Evolutionary conservation across 306 rosid genomes (phyloP).

Genomic region (Heteromeles arbutifolia): DNA sequence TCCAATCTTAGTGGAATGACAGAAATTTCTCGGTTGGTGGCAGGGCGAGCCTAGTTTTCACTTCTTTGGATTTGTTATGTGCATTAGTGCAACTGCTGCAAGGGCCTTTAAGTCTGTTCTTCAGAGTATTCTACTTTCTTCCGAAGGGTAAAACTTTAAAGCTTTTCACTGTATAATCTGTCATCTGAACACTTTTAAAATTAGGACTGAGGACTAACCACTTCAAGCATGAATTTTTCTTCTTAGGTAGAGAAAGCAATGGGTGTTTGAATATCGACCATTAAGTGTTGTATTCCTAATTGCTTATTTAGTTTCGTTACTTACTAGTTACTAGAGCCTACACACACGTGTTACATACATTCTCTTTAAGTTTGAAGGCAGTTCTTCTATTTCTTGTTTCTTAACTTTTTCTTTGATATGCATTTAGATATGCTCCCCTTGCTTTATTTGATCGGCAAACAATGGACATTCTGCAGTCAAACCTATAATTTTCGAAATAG

Average conservation of each 20-base stretch:
- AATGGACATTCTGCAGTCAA: neutral
- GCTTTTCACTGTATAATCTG: conserved; percentile 2
- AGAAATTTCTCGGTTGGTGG: conserved; percentile 35
- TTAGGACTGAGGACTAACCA: neutral
- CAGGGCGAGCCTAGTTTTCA: conserved; percentile 98
- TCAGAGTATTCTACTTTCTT: conserved; percentile 88
- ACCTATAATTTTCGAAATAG: neutral
- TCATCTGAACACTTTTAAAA: neutral
- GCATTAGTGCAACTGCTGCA: conserved; percentile 94
- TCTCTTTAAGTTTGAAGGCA: neutral
- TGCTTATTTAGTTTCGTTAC: neutral
- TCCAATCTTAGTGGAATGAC: conserved; percentile 13
- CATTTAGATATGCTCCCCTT: neutral
- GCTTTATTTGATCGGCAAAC: neutral
- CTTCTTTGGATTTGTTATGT: conserved; percentile 86
- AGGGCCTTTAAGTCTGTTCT: conserved; percentile 99
- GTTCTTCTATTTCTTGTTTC: neutral
- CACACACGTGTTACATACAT: neutral
- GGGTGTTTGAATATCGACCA: neutral
- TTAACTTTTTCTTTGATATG: neutral
- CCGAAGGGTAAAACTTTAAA: conserved; percentile 72
- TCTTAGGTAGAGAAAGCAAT: neutral
- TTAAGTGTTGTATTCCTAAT: neutral
- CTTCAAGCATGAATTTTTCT: neutral
- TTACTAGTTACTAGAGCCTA: neutral